These are phyloP conservation scores for Candida ficus DNA, from an alignment of 805 yeast genomes.

Conservation along the genomic window DNA sequence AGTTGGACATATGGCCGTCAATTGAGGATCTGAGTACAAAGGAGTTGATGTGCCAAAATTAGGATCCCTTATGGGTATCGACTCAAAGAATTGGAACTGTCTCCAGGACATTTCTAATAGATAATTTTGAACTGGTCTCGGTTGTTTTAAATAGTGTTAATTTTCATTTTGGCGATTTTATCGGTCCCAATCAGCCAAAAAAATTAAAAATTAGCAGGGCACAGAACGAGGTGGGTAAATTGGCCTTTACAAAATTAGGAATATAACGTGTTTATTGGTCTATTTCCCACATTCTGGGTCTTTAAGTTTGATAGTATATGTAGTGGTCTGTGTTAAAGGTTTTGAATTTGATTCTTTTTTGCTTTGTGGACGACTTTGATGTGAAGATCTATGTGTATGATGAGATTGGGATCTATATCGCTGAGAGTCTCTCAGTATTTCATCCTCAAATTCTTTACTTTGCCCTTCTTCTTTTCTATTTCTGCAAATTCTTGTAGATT, in stretches of 20 bases:
- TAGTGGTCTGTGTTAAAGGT: not conserved
- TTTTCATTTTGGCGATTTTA: not conserved
- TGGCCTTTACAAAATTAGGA: not conserved
- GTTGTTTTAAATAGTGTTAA: too few relatives aligned
- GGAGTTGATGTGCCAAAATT: constrained; percentile 53
- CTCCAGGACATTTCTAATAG: constrained; percentile 45
- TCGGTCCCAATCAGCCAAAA: not conserved
- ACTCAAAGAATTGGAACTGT: constrained; percentile 83
- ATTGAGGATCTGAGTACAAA: constrained; percentile 72
- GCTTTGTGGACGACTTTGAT: not conserved
- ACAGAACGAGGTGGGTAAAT: not conserved
- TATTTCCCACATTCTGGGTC: not conserved
- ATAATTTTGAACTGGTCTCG: not conserved
- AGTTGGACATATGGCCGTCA: constrained; percentile 60
- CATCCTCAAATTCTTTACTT: not conserved
- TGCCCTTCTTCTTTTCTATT: not conserved
- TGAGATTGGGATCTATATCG: not conserved
- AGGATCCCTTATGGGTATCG: constrained; percentile 83
- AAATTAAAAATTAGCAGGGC: not conserved
- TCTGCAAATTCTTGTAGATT: not conserved
- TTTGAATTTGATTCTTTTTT: not conserved
- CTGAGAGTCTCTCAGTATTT: not conserved
- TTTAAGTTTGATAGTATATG: not conserved
- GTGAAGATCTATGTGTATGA: not conserved
- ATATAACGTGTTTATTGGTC: not conserved